phyloP scores from a whole-genome alignment of 768 basidiomycete species.

The Aureoboletus auriporus region DNA sequence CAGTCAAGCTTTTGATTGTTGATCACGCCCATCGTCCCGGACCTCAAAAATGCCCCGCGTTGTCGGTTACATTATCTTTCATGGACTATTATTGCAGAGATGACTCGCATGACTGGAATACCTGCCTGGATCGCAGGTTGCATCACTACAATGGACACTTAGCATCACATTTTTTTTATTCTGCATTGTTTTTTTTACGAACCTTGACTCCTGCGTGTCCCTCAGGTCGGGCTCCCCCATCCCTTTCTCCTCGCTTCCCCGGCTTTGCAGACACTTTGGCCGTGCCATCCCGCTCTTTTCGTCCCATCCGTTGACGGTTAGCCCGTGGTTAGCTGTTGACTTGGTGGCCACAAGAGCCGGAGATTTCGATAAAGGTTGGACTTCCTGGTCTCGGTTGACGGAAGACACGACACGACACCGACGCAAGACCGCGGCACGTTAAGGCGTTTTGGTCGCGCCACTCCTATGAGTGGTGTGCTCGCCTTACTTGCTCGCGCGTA shows the following conservation, averaged over 20 bases:
- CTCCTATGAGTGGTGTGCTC: slow-evolving; percentile 47
- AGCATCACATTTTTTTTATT: slow-evolving; percentile 37
- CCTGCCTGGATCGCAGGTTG: slow-evolving; percentile 58
- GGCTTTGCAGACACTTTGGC: slow-evolving; percentile 40
- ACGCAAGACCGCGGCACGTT: slow-evolving; percentile 66
- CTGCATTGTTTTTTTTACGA: slow-evolving; percentile 37
- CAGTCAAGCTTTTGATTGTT: slow-evolving; percentile 44
- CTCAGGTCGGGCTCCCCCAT: slow-evolving; percentile 18
- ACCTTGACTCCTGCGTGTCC: slow-evolving; percentile 21
- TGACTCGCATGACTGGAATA: slow-evolving; percentile 40
- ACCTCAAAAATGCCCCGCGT: slow-evolving; percentile 23
- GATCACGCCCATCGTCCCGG: slow-evolving; percentile 9
- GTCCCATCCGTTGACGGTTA: slow-evolving; percentile 27
- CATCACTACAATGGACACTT: slow-evolving; percentile 48
- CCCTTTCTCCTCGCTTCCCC: slow-evolving; percentile 6
- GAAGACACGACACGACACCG: slow-evolving; percentile 51
- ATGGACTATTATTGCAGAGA: slow-evolving; percentile 36
- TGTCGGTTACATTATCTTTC: slow-evolving; percentile 37
- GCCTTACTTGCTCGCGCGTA: slow-evolving; percentile 50
- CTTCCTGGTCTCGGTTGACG: slow-evolving; percentile 49
- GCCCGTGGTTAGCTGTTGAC: slow-evolving; percentile 38
- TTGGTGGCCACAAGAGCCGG: slow-evolving; percentile 21
- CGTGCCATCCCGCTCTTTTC: slow-evolving; percentile 47
- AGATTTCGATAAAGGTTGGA: slow-evolving; percentile 50
- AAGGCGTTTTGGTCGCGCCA: slow-evolving; percentile 49